phyloP scores from a whole-genome alignment of 768 basidiomycete species.

The Suillus fuscotomentosus region DNA sequence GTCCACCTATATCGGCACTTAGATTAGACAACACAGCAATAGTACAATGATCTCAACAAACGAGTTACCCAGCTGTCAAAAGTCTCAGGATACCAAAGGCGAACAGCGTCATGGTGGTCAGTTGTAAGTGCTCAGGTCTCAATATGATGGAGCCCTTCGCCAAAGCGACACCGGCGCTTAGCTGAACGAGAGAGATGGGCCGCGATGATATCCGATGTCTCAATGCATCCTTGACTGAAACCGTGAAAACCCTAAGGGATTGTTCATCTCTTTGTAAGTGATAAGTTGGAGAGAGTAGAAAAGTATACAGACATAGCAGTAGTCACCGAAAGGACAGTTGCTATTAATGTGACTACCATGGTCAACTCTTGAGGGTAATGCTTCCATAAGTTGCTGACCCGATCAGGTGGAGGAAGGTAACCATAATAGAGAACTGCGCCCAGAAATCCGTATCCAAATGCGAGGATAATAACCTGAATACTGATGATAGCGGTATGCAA shows the following conservation, averaged over 20 bases:
- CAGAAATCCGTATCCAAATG: constrained; percentile 10
- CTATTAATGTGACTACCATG: constrained; percentile 7
- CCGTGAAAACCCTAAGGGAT: not conserved
- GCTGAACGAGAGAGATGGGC: constrained; percentile 12
- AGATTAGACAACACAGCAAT: not conserved
- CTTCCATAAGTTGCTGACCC: not conserved
- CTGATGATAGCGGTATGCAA: not conserved
- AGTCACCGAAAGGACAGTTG: constrained; percentile 1
- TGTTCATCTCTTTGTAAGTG: not conserved
- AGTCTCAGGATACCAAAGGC: constrained; percentile 12
- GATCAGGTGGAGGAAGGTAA: constrained; percentile 1
- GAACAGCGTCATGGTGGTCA: not conserved
- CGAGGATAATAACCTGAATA: not conserved
- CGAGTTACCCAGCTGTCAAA: constrained; percentile 15
- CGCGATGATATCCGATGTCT: constrained; percentile 12
- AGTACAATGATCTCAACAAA: not conserved
- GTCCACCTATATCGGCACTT: constrained; percentile 11
- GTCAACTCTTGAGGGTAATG: constrained; percentile 3
- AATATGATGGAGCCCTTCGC: not conserved
- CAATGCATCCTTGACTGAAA: constrained; percentile 17
- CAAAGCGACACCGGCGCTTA: constrained; percentile 13
- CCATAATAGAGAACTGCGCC: constrained; percentile 4
- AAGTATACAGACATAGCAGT: not conserved
- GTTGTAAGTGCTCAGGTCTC: constrained; percentile 1
- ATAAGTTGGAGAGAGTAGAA: not conserved